A percentile compares a stretch with the other conserved stretches of the same genome.
Conservation (phyloP, 148 eudicot species). For the Polygonum aviculare region DNA sequence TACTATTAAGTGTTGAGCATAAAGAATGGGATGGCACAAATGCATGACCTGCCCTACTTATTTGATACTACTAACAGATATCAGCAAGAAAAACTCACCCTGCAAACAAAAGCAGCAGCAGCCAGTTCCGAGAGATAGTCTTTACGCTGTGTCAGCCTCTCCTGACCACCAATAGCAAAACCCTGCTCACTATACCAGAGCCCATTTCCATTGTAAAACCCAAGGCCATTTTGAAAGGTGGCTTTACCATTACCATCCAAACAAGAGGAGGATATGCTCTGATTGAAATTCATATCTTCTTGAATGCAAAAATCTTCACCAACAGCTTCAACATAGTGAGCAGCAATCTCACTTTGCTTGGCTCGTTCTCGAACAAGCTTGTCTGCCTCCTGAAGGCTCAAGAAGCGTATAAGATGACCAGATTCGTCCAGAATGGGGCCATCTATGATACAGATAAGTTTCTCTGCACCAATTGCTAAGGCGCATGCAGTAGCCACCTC, state of each 20-base stretch:
- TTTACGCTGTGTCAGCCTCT: slow-evolving; percentile 65
- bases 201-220: slow-evolving; percentile 81
- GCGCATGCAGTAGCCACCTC: slow-evolving; percentile 99
- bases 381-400: slow-evolving; percentile 87
- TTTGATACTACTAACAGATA: neutral
- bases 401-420: slow-evolving; percentile 76
- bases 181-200: slow-evolving; percentile 83
- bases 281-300: slow-evolving; percentile 31
- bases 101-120: slow-evolving; percentile 98
- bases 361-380: slow-evolving; percentile 76
- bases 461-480: slow-evolving; percentile 88
- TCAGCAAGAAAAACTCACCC: slow-evolving; percentile 45
- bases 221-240: slow-evolving; percentile 90
- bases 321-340: slow-evolving; percentile 91
- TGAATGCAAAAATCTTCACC: slow-evolving; percentile 37
- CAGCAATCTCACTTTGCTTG: slow-evolving; percentile 94
- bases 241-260: slow-evolving; percentile 45
- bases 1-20: neutral
- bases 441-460: slow-evolving; percentile 89
- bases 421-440: slow-evolving; percentile 80
- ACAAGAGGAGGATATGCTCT: slow-evolving; percentile 22
- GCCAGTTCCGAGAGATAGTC: slow-evolving; percentile 94
- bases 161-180: slow-evolving; percentile 95
- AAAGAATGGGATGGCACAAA: neutral
- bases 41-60: neutral